Evolutionary conservation across 805 yeast species (phyloP).

Genomic region (Wickerhamiella bombiphila): DNA sequence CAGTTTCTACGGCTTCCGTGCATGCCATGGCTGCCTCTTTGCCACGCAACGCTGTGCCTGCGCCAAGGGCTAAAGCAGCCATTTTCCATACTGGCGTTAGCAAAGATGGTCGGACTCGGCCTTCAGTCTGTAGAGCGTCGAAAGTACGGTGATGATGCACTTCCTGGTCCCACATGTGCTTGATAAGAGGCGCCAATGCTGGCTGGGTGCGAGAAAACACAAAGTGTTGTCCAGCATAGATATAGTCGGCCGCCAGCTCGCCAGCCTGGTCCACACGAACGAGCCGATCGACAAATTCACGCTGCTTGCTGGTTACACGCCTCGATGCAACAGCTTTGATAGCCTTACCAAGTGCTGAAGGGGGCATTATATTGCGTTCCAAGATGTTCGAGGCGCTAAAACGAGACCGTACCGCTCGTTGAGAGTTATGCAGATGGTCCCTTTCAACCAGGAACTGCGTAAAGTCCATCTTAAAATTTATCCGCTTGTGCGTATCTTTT

Average conservation of each 20-base stretch:
- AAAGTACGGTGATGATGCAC: slow-evolving; percentile 80
- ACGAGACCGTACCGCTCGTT: no score
- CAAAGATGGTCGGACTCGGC: slow-evolving; percentile 81
- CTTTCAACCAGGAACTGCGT: no score
- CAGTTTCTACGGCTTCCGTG: slow-evolving; percentile 97
- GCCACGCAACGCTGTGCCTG: slow-evolving; percentile 69
- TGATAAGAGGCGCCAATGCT: slow-evolving; percentile 58
- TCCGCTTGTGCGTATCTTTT: no score
- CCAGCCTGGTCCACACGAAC: slow-evolving; percentile 97
- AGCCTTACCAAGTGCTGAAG: slow-evolving; percentile 11
- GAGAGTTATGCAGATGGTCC: no score
- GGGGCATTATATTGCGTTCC: no score
- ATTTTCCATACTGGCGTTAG: slow-evolving; percentile 86
- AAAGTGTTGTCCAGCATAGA: slow-evolving; percentile 78
- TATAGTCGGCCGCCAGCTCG: slow-evolving; percentile 87
- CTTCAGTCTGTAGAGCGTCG: slow-evolving; percentile 54
- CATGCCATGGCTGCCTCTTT: slow-evolving; percentile 99
- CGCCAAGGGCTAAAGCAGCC: slow-evolving; percentile 81
- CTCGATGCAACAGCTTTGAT: slow-evolving; percentile 17
- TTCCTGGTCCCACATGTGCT: slow-evolving; percentile 98
- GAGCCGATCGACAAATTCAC: slow-evolving; percentile 17
- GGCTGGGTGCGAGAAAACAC: slow-evolving; percentile 61
- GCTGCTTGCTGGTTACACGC: slow-evolving; percentile 15
- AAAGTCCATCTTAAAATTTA: no score
- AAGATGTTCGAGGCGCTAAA: no score